Base-by-base conservation (phyloP, 495 filamentous ascomycete species). In the Hyaloscypha hepaticicola region DNA sequence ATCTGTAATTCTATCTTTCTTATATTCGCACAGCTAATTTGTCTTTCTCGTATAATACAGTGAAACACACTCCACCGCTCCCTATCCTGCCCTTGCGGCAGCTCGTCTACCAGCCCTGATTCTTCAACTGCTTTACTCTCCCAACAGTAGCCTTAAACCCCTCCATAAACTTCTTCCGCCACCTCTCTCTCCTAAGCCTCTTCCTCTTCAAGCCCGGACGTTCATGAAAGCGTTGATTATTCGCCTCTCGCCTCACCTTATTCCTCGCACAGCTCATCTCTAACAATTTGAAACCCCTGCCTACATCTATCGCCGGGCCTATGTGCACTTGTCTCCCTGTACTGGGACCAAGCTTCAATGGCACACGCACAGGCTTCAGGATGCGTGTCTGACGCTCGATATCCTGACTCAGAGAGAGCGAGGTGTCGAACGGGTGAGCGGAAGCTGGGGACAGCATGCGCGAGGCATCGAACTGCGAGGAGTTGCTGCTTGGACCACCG, bases 161-260 rank as follows among this genome's bases (percentile, higher is more conserved):
- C 27, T 73, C 72, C 78, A 81, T 84, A 73, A 94, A 94, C 61
- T 82, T 79, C 74, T 45, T 75, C 74, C 81, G 77, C 85, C 88
- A 91, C 64, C 90, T 80, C 77, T 88, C 77, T 45, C 82, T 84
- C 76, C 76, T 77, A 65, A 89, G 71, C 69, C 90, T 81, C 82
- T 92, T 93, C 73, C 87, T 79, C 82, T 91, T 91, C 73, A 90
- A 71, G 4, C 88, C 89, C 2, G 83, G 80, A 55, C 89, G 76
- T 78, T 93, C 91, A 73, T 94, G 86, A 64, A 83, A 89, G 63
- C 79, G 74, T 75, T 93, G 88, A 64, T 41, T 60, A 4, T 62
- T 53, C 49, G 76, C 70, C 71, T 90, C 84, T 4, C 24, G 9
- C 67, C 67, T 74, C 22, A 93, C 74, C 16, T 66, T 77, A 71